Evolutionary conservation across 2,329 filamentous ascomycete species (phyloP).

Genomic region (Nemania serpens): DNA sequence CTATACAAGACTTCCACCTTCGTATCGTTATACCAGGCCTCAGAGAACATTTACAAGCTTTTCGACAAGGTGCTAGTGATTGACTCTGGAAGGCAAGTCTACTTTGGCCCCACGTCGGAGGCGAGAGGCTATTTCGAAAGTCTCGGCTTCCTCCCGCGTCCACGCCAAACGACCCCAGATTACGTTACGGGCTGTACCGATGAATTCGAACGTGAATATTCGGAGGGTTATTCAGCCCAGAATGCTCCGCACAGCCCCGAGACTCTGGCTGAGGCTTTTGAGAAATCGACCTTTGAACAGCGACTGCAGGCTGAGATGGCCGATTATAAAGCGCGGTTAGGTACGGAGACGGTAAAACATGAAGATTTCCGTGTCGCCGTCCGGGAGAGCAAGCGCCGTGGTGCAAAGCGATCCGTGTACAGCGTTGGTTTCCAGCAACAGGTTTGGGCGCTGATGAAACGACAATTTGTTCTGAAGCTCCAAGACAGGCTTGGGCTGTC

Average conservation of each 20-base stretch:
- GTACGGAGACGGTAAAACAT: constrained; percentile 67
- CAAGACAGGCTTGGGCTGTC: constrained; percentile 80
- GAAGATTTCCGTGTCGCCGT: constrained; percentile 80
- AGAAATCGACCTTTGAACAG: constrained; percentile 63
- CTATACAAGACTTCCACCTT: constrained; percentile 84
- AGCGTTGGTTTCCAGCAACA: constrained; percentile 82
- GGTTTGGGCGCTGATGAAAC: constrained; percentile 80
- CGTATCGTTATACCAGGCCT: constrained; percentile 84
- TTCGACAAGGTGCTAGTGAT: constrained; percentile 88
- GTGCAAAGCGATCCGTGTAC: constrained; percentile 78
- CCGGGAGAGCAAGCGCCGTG: constrained; percentile 75
- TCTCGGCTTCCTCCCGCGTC: constrained; percentile 74
- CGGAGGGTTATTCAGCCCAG: constrained; percentile 64
- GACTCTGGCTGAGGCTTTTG: constrained; percentile 71
- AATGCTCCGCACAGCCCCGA: constrained; percentile 73
- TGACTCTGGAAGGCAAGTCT: constrained; percentile 75
- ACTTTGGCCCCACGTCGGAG: constrained; percentile 70
- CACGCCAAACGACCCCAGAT: constrained; percentile 79
- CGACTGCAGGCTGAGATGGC: constrained; percentile 68
- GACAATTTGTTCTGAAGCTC: constrained; percentile 84
- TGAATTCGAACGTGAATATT: constrained; percentile 80
- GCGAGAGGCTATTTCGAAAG: constrained; percentile 77
- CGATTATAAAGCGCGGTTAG: constrained; percentile 67
- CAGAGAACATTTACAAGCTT: constrained; percentile 76
- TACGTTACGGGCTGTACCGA: constrained; percentile 84